Evolutionary conservation across 1,284 basidiomycete species (phyloP).

Genomic region (Coniophora puteana): DNA sequence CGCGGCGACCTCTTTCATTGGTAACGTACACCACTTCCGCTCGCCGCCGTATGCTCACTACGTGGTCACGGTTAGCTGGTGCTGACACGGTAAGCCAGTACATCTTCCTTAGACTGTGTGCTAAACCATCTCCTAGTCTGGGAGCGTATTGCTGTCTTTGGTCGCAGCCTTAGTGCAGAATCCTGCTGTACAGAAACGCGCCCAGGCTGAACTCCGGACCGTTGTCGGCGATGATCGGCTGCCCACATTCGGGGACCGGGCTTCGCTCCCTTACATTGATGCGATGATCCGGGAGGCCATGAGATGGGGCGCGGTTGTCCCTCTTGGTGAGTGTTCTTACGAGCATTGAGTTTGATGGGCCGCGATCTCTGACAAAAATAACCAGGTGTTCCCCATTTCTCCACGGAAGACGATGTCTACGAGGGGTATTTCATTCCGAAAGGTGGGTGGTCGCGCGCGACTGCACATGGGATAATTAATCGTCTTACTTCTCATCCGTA

Average conservation of each 20-base stretch:
- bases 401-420: slow-evolving; percentile 22
- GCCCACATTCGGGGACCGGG: slow-evolving; percentile 37
- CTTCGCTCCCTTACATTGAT: slow-evolving; percentile 34
- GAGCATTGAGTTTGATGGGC: not conserved
- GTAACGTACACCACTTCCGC: slow-evolving; percentile 8
- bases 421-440: slow-evolving; percentile 22
- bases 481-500: not conserved
- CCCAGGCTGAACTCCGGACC: slow-evolving; percentile 39
- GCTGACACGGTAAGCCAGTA: not conserved
- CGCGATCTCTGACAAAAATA: slow-evolving; percentile 1
- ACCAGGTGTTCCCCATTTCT: slow-evolving; percentile 26
- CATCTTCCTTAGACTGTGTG: not conserved
- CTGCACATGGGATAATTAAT: no score
- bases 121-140: slow-evolving; percentile 5
- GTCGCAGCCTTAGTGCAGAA: slow-evolving; percentile 34
- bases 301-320: slow-evolving; percentile 32
- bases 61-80: not conserved
- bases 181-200: slow-evolving; percentile 33
- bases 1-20: slow-evolving; percentile 29
- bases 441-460: no score
- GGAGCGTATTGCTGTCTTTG: slow-evolving; percentile 25
- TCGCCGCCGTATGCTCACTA: not conserved
- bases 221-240: slow-evolving; percentile 34
- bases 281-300: slow-evolving; percentile 38
- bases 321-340: slow-evolving; percentile 17